Conservation (phyloP, 2,329 filamentous ascomycete species). For the Penicillium sp. region DNA sequence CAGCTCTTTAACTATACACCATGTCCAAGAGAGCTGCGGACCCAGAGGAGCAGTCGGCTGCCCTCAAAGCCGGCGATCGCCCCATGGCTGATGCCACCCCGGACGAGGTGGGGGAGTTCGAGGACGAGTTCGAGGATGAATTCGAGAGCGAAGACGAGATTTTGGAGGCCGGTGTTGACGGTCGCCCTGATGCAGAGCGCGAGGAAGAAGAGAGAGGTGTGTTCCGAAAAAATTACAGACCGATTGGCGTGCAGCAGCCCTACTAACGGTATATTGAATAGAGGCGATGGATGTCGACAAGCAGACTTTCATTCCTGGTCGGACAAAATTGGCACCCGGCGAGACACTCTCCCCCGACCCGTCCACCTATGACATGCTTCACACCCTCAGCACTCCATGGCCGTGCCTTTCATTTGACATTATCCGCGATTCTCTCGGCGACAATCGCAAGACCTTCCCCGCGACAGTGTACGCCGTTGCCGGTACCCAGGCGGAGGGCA, state of each 20-base stretch:
- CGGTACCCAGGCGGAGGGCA: constrained; percentile 82
- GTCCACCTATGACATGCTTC: constrained; percentile 96
- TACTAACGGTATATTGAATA: constrained; percentile 43
- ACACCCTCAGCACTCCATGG: constrained; percentile 90
- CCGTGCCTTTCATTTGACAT: constrained; percentile 96
- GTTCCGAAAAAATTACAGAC: not conserved
- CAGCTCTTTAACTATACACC: not conserved
- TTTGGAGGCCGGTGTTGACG: constrained; percentile 88
- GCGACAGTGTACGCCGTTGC: constrained; percentile 92
- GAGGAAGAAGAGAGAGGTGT: constrained; percentile 76
- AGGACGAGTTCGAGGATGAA: constrained; percentile 88
- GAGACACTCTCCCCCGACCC: constrained; percentile 88
- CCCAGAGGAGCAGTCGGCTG: constrained; percentile 46
- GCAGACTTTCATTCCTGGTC: constrained; percentile 90
- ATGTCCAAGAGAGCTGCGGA: constrained; percentile 62
- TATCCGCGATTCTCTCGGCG: constrained; percentile 75
- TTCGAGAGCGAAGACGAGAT: constrained; percentile 93
- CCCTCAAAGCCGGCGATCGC: constrained; percentile 59
- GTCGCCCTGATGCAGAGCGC: constrained; percentile 82
- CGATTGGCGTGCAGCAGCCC: not conserved
- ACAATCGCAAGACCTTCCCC: constrained; percentile 87
- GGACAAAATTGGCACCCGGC: constrained; percentile 83
- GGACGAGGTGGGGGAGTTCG: constrained; percentile 59
- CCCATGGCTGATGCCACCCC: constrained; percentile 49
- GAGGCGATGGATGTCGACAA: constrained; percentile 91